Evolutionary conservation across 805 yeast species (phyloP).

Genomic region (Cyberlindnera mrakii): DNA sequence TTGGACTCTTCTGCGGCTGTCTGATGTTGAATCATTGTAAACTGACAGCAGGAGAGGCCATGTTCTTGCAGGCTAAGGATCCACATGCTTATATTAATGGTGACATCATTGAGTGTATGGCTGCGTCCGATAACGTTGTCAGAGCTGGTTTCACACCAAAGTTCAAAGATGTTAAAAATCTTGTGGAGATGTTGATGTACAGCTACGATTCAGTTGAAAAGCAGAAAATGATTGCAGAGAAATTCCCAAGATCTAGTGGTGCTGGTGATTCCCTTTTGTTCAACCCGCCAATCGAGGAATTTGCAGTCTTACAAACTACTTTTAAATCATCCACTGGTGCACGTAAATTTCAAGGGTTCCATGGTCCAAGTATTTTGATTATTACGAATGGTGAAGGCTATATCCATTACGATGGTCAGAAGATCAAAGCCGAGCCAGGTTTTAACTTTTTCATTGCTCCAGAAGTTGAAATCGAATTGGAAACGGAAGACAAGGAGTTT

Average conservation of each 20-base stretch:
- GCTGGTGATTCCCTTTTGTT: slow-evolving; percentile 63
- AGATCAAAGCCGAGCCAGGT: slow-evolving; percentile 57
- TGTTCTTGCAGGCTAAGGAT: slow-evolving; percentile 93
- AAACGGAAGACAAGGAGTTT: slow-evolving; percentile 46
- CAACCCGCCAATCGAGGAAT: slow-evolving; percentile 97
- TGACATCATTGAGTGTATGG: slow-evolving; percentile 99
- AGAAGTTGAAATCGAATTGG: slow-evolving; percentile 55
- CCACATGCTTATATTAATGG: slow-evolving; percentile 98
- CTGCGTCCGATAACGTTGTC: slow-evolving; percentile 96
- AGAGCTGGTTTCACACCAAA: slow-evolving; percentile 99
- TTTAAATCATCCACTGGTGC: slow-evolving; percentile 44
- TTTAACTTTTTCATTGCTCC: slow-evolving; percentile 84
- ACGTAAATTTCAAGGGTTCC: slow-evolving; percentile 53
- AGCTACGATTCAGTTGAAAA: slow-evolving; percentile 83
- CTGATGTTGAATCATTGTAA: slow-evolving; percentile 83
- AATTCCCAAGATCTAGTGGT: slow-evolving; percentile 49
- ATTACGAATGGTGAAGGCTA: slow-evolving; percentile 77
- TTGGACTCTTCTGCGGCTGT: slow-evolving; percentile 95
- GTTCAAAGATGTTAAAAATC: slow-evolving; percentile 88
- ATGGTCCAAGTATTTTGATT: slow-evolving; percentile 86
- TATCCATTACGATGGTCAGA: slow-evolving; percentile 36
- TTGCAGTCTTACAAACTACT: slow-evolving; percentile 82
- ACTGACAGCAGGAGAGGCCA: slow-evolving; percentile 86
- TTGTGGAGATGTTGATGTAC: slow-evolving; percentile 89
- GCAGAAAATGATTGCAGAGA: slow-evolving; percentile 76